These are phyloP conservation scores for Komagataella kurtzmanii DNA, from an alignment of 805 yeast genomes.

Conservation along the genomic window DNA sequence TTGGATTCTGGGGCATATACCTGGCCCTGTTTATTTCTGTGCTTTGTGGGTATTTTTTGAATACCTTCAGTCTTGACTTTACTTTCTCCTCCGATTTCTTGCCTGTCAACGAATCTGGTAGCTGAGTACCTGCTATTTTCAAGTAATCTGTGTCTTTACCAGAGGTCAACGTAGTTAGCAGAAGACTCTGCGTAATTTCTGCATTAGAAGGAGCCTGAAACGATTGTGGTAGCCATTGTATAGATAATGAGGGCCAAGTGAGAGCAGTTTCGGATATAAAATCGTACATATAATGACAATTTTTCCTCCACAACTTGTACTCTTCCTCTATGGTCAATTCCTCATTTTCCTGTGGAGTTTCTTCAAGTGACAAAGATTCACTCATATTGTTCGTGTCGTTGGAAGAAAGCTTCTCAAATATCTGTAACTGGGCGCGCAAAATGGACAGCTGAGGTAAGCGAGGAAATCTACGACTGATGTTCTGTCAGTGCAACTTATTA, in stretches of 20 bases:
- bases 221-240: conserved; percentile 60
- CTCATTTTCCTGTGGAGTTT: conserved; percentile 11
- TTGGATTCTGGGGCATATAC: conserved; percentile 47
- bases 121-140: conserved; percentile 47
- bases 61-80: conserved; percentile 22
- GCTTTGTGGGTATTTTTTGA: conserved; percentile 44
- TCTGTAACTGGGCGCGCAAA: too few species aligned
- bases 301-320: conserved; percentile 69
- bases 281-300: conserved; percentile 73
- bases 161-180: conserved; percentile 65
- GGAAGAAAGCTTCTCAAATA: too few species aligned
- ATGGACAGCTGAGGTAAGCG: too few species aligned
- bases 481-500: too few species aligned
- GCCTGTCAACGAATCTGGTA: conserved; percentile 46
- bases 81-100: conserved; percentile 37
- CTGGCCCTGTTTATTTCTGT: conserved; percentile 67
- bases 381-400: not conserved
- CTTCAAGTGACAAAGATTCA: not conserved
- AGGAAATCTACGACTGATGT: too few species aligned
- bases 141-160: conserved; percentile 55
- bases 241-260: conserved; percentile 72
- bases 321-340: conserved; percentile 45
- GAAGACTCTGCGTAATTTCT: conserved; percentile 29
- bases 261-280: conserved; percentile 70
- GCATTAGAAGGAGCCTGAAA: conserved; percentile 8